phyloP scores from a whole-genome alignment of 2,329 filamentous ascomycete genomes.

The Botryotinia calthae region DNA sequence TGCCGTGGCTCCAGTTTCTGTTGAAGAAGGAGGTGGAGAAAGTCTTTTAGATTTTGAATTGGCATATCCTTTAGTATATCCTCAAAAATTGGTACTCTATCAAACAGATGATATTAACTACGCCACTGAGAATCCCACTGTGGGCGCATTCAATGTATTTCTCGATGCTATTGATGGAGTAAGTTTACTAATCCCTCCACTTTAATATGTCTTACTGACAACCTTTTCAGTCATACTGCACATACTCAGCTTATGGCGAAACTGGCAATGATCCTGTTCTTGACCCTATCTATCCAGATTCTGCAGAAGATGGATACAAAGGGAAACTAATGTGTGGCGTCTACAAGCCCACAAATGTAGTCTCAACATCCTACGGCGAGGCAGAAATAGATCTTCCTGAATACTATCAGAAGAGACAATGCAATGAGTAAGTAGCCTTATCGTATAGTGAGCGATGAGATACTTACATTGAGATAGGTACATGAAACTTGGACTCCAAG shows the following conservation, averaged over 20 bases:
- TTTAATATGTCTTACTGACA: not conserved
- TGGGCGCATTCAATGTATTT: slow-evolving; percentile 17
- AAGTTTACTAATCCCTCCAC: not conserved
- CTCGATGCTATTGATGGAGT: slow-evolving; percentile 24
- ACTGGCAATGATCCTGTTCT: slow-evolving; percentile 30
- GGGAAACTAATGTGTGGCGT: slow-evolving; percentile 48
- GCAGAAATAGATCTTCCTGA: slow-evolving; percentile 52
- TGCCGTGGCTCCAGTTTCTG: slow-evolving; percentile 29
- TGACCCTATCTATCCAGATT: slow-evolving; percentile 52
- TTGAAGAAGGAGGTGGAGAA: slow-evolving; percentile 17
- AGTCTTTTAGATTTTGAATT: slow-evolving; percentile 45
- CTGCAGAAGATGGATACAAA: slow-evolving; percentile 49
- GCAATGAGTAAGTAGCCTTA: slow-evolving; percentile 41
- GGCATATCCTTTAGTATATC: slow-evolving; percentile 48
- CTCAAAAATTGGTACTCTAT: slow-evolving; percentile 48
- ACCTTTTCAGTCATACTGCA: slow-evolving; percentile 21
- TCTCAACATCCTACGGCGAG: slow-evolving; percentile 53
- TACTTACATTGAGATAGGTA: slow-evolving; percentile 27
- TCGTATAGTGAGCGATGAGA: not conserved
- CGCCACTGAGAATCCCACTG: not conserved
- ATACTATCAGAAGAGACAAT: slow-evolving; percentile 52
- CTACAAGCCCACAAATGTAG: slow-evolving; percentile 42
- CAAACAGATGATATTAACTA: slow-evolving; percentile 40
- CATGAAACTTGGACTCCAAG: slow-evolving; percentile 51
- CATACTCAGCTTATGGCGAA: slow-evolving; percentile 23